A percentile compares a stretch with the other conserved stretches of the same genome.
Evolutionary conservation across 345 rosid species (phyloP).

Genomic region (Geranium brycei): DNA sequence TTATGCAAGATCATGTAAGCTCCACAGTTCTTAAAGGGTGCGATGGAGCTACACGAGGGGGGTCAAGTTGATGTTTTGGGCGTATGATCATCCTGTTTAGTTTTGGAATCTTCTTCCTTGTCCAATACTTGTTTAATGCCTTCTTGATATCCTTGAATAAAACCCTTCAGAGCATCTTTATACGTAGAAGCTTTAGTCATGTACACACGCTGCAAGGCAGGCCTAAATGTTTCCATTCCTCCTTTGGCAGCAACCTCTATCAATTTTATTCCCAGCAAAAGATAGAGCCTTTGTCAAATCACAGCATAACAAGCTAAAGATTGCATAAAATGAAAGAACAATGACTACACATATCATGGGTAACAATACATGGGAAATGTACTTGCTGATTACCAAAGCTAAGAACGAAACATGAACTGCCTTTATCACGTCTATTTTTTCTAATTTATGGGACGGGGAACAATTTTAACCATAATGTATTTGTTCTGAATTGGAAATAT

Average conservation of each 20-base stretch:
- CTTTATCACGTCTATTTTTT: too few species aligned
- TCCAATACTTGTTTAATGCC: constrained; percentile 62
- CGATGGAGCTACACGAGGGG: not conserved
- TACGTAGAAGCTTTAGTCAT: constrained; percentile 81
- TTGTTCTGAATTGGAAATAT: too few species aligned
- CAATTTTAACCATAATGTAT: too few species aligned
- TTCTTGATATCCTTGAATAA: constrained; percentile 68
- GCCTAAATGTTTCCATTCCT: constrained; percentile 80
- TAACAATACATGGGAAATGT: too few species aligned
- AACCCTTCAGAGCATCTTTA: constrained; percentile 65
- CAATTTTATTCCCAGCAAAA: constrained; percentile 7
- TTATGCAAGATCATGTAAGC: not conserved
- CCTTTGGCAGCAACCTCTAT: constrained; percentile 88
- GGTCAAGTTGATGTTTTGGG: constrained; percentile 19
- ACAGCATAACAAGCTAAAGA: not conserved
- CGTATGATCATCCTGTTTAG: constrained; percentile 16
- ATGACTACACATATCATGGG: too few species aligned
- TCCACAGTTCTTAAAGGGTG: not conserved
- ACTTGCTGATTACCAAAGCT: too few species aligned
- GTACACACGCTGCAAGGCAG: constrained; percentile 80
- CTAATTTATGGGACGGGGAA: too few species aligned
- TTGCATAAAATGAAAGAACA: too few species aligned
- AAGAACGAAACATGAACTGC: too few species aligned
- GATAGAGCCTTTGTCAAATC: not conserved
- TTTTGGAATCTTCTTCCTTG: constrained; percentile 31